phyloP scores from a whole-genome alignment of 1,284 basidiomycete species.

The Blastosporella zonata region DNA sequence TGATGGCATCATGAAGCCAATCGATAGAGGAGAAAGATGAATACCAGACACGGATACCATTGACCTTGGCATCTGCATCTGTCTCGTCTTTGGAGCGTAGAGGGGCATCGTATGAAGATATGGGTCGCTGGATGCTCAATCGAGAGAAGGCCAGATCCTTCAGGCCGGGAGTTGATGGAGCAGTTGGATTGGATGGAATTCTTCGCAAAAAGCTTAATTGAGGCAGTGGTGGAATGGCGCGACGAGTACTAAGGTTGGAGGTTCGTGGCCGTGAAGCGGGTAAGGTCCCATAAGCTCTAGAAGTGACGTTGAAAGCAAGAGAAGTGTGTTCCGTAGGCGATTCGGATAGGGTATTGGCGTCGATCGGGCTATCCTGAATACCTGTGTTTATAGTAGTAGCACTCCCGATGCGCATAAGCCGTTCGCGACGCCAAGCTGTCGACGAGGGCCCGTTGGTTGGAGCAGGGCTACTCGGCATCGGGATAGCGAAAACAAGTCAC shows the following conservation, averaged over 20 bases:
- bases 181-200: constrained; percentile 32
- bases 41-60: constrained; percentile 92
- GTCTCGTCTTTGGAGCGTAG: constrained; percentile 36
- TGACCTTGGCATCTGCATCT: constrained; percentile 65
- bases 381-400: constrained; percentile 21
- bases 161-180: constrained; percentile 32
- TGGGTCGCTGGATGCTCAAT: constrained; percentile 49
- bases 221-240: constrained; percentile 34
- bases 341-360: constrained; percentile 4
- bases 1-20: constrained; percentile 93
- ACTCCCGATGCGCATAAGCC: constrained; percentile 49
- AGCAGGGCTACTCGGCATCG: constrained; percentile 9
- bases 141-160: constrained; percentile 40
- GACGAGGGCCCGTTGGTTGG: constrained; percentile 28
- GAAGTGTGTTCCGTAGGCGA: constrained; percentile 27
- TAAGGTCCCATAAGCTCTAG: constrained; percentile 49
- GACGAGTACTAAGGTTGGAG: constrained; percentile 30
- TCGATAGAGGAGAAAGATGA: constrained; percentile 82
- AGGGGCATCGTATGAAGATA: constrained; percentile 72
- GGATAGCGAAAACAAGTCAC: not conserved
- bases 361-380: constrained; percentile 17
- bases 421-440: constrained; percentile 50
- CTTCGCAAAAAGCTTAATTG: constrained; percentile 32
- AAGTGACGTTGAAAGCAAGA: constrained; percentile 21
- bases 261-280: constrained; percentile 28